Conservation (phyloP, 306 rosid genomes). For the barrel medic (Medicago truncatula) region DNA sequence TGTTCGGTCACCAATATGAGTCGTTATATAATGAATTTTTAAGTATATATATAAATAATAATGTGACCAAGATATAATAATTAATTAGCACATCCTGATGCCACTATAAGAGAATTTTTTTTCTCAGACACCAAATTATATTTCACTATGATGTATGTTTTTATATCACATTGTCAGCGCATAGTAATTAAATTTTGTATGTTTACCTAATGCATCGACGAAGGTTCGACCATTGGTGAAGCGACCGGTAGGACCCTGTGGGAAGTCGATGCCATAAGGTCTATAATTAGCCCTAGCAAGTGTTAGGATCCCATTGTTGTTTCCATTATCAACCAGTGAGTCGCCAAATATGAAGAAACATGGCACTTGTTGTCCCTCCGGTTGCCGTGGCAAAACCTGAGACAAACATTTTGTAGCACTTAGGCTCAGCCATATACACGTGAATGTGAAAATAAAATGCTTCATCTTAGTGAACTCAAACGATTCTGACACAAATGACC, state of each 20-base stretch:
- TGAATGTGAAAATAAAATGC: conserved; percentile 38
- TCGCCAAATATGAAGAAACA: conserved; percentile 95
- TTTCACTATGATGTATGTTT: too few relatives aligned
- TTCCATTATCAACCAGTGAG: conserved; percentile 94
- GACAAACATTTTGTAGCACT: conserved; percentile 53
- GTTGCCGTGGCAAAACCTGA: conserved; percentile 46
- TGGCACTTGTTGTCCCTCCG: conserved; percentile 64
- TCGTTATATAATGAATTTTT: too few relatives aligned
- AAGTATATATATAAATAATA: too few relatives aligned
- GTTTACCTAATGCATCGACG: conserved; percentile 80
- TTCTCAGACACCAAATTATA: too few relatives aligned
- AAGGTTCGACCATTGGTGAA: conserved; percentile 93
- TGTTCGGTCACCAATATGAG: too few relatives aligned
- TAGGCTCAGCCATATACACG: conserved; percentile 48
- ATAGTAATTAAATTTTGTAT: too few relatives aligned
- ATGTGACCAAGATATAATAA: too few relatives aligned
- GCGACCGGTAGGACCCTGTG: conserved; percentile 82
- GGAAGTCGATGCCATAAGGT: conserved; percentile 91
- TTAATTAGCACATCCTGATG: too few relatives aligned
- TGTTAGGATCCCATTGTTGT: conserved; percentile 67
- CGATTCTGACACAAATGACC: background rate
- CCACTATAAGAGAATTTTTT: too few relatives aligned
- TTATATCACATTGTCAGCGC: too few relatives aligned
- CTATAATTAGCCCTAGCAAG: conserved; percentile 90
- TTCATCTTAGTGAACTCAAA: conserved; percentile 32